Evolutionary conservation across 2,329 filamentous ascomycete species (phyloP).

Genomic region (Calonectria pauciramosa): DNA sequence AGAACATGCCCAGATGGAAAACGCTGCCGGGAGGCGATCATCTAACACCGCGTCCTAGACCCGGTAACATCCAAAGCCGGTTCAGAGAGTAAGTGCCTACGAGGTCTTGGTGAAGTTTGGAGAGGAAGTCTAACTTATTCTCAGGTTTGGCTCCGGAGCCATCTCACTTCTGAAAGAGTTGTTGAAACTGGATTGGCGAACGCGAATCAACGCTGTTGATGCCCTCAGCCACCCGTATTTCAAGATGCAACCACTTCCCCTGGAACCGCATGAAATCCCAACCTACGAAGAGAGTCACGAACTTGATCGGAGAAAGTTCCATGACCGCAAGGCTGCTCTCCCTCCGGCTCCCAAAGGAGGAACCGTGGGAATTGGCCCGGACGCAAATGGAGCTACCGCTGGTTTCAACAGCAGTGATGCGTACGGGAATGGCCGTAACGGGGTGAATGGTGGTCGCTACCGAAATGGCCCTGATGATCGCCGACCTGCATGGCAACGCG

Average conservation of each 20-base stretch:
- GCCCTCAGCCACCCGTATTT: slow-evolving; percentile 95
- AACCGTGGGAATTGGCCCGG: slow-evolving; percentile 83
- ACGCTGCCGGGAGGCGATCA: slow-evolving; percentile 85
- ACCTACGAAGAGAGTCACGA: slow-evolving; percentile 96
- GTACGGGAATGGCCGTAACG: slow-evolving; percentile 61
- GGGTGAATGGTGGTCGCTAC: slow-evolving; percentile 62
- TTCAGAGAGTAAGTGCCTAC: slow-evolving; percentile 76
- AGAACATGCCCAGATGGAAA: slow-evolving; percentile 94
- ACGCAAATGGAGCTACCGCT: slow-evolving; percentile 60
- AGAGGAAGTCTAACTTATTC: slow-evolving; percentile 13
- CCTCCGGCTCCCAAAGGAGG: slow-evolving; percentile 94
- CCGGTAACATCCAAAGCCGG: slow-evolving; percentile 76
- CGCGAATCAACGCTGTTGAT: slow-evolving; percentile 92
- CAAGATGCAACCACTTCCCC: slow-evolving; percentile 81
- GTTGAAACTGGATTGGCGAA: slow-evolving; percentile 89
- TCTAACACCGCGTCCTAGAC: slow-evolving; percentile 72
- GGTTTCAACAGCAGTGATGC: slow-evolving; percentile 67
- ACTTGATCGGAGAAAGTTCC: slow-evolving; percentile 91
- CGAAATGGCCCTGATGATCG: slow-evolving; percentile 59
- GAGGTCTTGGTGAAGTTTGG: background rate
- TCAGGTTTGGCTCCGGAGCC: slow-evolving; percentile 76
- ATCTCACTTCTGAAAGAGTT: slow-evolving; percentile 86
- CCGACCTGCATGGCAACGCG: slow-evolving; percentile 68
- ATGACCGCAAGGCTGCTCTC: slow-evolving; percentile 85
- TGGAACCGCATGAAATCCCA: slow-evolving; percentile 88